Percentiles rank a stretch among this genome's conserved stretches.
Evolutionary conservation across 805 yeast genomes (phyloP).

Genomic region (Myxozyma sirexii): DNA sequence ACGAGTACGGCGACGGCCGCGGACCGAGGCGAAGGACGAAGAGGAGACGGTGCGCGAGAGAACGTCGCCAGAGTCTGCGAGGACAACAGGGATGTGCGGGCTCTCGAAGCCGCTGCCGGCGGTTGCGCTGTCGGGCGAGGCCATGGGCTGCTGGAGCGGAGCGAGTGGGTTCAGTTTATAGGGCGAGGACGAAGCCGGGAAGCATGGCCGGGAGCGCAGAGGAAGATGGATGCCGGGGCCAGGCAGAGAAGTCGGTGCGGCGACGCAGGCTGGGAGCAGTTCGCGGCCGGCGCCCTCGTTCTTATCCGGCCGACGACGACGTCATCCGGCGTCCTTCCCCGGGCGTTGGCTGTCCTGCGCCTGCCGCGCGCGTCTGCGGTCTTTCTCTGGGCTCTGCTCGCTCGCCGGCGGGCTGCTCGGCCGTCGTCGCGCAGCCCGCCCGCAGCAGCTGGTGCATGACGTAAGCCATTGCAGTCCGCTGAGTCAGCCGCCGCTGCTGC

Average conservation of each 20-base stretch:
- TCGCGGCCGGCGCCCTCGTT: too few species aligned
- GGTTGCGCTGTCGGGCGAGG: background rate
- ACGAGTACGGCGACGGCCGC: constrained; percentile 24
- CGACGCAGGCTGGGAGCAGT: background rate
- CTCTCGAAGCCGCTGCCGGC: background rate
- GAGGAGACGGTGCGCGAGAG: constrained; percentile 15
- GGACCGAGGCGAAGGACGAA: constrained; percentile 8
- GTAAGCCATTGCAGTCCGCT: background rate
- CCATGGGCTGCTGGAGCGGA: background rate
- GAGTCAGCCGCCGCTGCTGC: background rate
- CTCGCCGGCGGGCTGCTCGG: too few species aligned
- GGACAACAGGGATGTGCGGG: background rate
- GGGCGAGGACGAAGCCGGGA: background rate
- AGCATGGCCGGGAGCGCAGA: background rate
- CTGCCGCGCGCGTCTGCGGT: too few species aligned
- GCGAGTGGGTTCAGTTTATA: background rate
- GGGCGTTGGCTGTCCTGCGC: too few species aligned
- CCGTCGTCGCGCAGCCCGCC: too few species aligned
- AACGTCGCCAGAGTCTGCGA: background rate
- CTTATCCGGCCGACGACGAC: background rate
- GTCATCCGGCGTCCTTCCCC: background rate
- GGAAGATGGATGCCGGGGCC: too few species aligned
- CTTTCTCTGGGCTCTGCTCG: too few species aligned
- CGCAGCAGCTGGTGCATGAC: background rate
- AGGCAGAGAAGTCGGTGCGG: background rate